Percentiles rank a stretch among this genome's conserved stretches.
Conservation (phyloP, 768 basidiomycete species). For the Chiua virens region DNA sequence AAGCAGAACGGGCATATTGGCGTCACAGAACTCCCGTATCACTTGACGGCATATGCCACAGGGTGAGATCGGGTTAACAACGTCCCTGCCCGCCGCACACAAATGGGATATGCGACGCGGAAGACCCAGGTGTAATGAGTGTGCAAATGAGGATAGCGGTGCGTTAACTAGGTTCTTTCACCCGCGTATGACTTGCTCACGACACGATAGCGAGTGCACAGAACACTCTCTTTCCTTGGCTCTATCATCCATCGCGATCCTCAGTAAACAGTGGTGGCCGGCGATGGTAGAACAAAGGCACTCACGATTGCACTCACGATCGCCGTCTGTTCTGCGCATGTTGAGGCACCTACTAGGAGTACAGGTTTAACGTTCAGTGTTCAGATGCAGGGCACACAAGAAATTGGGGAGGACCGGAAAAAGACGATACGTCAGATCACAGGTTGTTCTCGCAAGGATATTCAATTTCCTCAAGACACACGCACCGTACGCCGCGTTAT, state of each 20-base stretch:
- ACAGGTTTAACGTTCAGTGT: background rate
- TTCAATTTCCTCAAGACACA: slow-evolving; percentile 13
- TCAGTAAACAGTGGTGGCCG: background rate
- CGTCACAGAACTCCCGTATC: slow-evolving; percentile 79
- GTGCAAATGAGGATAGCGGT: too few relatives aligned
- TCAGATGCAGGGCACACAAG: too few relatives aligned
- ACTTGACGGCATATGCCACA: slow-evolving; percentile 95
- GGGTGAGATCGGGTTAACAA: slow-evolving; percentile 69
- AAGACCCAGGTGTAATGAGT: too few relatives aligned
- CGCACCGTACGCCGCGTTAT: slow-evolving; percentile 93
- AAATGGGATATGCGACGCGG: too few relatives aligned
- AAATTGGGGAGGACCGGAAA: too few relatives aligned
- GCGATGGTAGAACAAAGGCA: slow-evolving; percentile 6
- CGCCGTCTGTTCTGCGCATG: slow-evolving; percentile 92
- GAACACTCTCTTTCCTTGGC: slow-evolving; percentile 71
- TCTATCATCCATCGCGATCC: slow-evolving; percentile 42
- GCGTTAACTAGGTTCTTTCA: too few relatives aligned
- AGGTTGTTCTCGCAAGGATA: too few relatives aligned
- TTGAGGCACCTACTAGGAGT: slow-evolving; percentile 73
- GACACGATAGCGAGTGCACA: slow-evolving; percentile 73
- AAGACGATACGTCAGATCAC: too few relatives aligned
- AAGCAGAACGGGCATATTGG: slow-evolving; percentile 70
- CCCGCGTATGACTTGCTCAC: slow-evolving; percentile 41
- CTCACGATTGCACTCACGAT: slow-evolving; percentile 86
- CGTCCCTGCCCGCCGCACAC: slow-evolving; percentile 51